Percentiles rank a stretch among this genome's conserved stretches.
Conservation (phyloP, 805 yeast species). For the Metschnikowia lachancei region DNA sequence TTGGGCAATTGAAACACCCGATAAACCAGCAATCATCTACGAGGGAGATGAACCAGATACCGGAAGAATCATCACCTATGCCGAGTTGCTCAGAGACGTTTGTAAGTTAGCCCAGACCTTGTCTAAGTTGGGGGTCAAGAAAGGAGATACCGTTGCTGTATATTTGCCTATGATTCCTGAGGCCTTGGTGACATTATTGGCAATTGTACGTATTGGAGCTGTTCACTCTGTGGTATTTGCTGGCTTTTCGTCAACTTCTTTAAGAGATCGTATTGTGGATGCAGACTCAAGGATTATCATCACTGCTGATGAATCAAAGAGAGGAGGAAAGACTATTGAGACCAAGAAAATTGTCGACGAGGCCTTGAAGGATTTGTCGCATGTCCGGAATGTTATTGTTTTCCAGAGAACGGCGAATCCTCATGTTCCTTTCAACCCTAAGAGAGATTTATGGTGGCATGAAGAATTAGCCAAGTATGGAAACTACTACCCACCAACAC, state of each 20-base stretch:
- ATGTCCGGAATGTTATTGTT: conserved; percentile 80
- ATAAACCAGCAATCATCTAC: conserved; percentile 79
- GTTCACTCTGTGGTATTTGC: conserved; percentile 95
- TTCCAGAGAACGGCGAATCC: conserved; percentile 81
- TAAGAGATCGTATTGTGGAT: conserved; percentile 85
- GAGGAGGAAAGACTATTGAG: conserved; percentile 92
- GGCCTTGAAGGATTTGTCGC: conserved; percentile 72
- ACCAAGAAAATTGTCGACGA: conserved; percentile 95
- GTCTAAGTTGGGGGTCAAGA: conserved; percentile 77
- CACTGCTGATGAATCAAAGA: conserved; percentile 91
- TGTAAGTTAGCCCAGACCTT: conserved; percentile 84
- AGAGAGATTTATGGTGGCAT: conserved; percentile 95
- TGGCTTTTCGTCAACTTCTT: conserved; percentile 91
- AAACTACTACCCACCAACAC: conserved; percentile 80
- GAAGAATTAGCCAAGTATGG: conserved; percentile 80
- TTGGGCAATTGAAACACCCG: conserved; percentile 85
- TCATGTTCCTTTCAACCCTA: conserved; percentile 67
- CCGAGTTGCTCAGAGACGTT: conserved; percentile 81
- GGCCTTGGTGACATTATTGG: conserved; percentile 90
- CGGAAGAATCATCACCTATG: conserved; percentile 73
- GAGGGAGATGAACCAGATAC: conserved; percentile 90
- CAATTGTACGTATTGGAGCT: conserved; percentile 92
- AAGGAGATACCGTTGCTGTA: conserved; percentile 96
- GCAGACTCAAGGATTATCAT: conserved; percentile 83
- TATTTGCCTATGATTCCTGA: conserved; percentile 98